Evolutionary conservation across 129 eudicot species (phyloP).

Genomic region (Deinandra increscens): DNA sequence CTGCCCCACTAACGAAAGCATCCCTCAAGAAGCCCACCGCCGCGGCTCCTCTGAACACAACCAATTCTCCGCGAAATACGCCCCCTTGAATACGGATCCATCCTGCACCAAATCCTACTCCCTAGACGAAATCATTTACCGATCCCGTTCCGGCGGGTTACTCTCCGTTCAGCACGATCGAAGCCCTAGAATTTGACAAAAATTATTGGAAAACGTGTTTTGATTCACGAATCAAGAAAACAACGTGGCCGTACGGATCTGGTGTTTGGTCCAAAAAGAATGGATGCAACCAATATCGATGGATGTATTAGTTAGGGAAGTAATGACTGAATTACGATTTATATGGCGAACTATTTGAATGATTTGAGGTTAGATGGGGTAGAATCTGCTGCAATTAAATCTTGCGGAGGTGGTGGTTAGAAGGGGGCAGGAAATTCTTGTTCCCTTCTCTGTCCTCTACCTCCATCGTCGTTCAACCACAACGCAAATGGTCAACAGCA

Average conservation of each 20-base stretch:
- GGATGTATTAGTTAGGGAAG: constrained; percentile 76
- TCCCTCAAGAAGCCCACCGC: constrained; percentile 39
- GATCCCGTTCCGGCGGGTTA: constrained; percentile 58
- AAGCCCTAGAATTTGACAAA: constrained; percentile 53
- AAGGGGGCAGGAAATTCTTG: no score
- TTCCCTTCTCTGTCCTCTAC: no score
- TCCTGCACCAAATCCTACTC: constrained; percentile 52
- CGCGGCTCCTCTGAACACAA: background rate
- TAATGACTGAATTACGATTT: constrained; percentile 63
- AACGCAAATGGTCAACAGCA: no score
- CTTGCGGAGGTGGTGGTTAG: no score
- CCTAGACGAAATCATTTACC: constrained; percentile 61
- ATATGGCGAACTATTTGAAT: constrained; percentile 70
- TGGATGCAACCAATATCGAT: constrained; percentile 86
- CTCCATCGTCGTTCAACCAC: no score
- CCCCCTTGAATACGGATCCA: constrained; percentile 55
- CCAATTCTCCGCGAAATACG: constrained; percentile 61
- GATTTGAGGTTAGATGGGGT: constrained; percentile 78
- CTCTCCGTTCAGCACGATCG: constrained; percentile 69
- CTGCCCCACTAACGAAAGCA: constrained; percentile 37
- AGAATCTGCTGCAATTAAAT: constrained; percentile 74
- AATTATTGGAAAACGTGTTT: constrained; percentile 52
- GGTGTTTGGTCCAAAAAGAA: constrained; percentile 88
- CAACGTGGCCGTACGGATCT: constrained; percentile 81
- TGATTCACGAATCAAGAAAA: constrained; percentile 71